A percentile compares a stretch with the other conserved stretches of the same genome.
Evolutionary conservation across 148 eudicot species (phyloP).

Genomic region (Fallopia convolvulus): DNA sequence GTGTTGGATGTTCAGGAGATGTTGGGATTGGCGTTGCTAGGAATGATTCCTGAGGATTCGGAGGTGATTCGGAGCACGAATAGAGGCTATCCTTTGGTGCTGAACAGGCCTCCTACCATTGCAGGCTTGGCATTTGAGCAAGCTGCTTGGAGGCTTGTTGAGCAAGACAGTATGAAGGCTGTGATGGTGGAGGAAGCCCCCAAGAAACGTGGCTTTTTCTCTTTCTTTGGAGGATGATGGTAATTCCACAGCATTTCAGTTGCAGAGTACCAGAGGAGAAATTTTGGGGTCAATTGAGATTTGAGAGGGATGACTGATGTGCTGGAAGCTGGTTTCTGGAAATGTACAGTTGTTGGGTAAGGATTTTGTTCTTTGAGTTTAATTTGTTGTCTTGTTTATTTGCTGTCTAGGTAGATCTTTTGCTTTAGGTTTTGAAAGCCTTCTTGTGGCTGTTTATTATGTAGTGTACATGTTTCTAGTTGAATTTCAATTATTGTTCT

Average conservation of each 20-base stretch:
- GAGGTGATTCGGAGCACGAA: conserved; percentile 98
- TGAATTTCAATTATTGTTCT: background rate
- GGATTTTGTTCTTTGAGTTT: conserved; percentile 1
- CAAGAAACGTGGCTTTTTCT: conserved; percentile 84
- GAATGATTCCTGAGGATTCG: conserved; percentile 87
- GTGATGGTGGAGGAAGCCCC: conserved; percentile 98
- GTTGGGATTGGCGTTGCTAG: conserved; percentile 84
- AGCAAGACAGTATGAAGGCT: conserved; percentile 96
- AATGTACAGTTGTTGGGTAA: conserved; percentile 38
- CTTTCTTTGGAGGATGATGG: conserved; percentile 71
- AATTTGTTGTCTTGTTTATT: conserved; percentile 10
- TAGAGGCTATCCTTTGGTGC: conserved; percentile 82
- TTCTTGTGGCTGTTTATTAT: background rate
- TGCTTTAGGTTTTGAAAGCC: background rate
- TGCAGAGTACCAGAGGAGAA: background rate
- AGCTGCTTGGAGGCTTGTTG: conserved; percentile 96
- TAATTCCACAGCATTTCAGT: background rate
- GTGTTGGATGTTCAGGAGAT: conserved; percentile 96
- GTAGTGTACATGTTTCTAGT: background rate
- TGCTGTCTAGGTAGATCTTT: background rate
- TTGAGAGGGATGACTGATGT: background rate
- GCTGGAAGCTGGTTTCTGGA: conserved; percentile 2
- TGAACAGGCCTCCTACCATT: conserved; percentile 86
- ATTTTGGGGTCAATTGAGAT: conserved; percentile 8
- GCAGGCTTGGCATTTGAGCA: conserved; percentile 98